These are phyloP conservation scores for Rubia tinctorum DNA, from an alignment of 305 asterid species.

Conservation along the genomic window DNA sequence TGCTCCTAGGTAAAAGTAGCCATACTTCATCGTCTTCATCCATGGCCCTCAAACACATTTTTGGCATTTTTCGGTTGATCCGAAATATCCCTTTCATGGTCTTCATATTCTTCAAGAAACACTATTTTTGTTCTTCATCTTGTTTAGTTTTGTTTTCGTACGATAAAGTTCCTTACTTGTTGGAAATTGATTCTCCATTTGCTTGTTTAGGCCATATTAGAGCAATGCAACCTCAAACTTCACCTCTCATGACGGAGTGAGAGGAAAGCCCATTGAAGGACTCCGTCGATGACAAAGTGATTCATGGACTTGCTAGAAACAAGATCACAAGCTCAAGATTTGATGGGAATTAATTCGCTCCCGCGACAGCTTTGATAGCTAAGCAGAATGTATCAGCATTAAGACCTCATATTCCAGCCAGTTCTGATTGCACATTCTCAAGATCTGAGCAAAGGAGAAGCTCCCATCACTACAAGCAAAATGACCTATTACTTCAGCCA, in stretches of 20 bases:
- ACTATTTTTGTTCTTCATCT: background rate
- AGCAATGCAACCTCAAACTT: conserved; percentile 16
- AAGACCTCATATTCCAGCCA: background rate
- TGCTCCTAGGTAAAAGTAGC: background rate
- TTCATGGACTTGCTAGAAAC: no score
- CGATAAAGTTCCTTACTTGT: background rate
- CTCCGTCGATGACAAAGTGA: conserved; percentile 4
- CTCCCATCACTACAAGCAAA: no score
- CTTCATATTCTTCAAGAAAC: conserved; percentile 9
- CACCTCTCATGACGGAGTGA: conserved; percentile 32
- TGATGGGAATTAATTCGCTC: conserved; percentile 3
- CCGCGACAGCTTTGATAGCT: conserved; percentile 20
- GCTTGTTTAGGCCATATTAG: conserved; percentile 1
- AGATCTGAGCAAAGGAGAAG: conserved; percentile 38
- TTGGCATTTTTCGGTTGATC: background rate
- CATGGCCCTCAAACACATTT: background rate
- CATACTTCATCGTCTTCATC: conserved; percentile 27
- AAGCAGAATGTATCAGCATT: conserved; percentile 35
- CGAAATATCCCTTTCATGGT: conserved; percentile 3
- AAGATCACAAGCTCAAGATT: conserved; percentile 20
- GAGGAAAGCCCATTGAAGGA: conserved; percentile 46
- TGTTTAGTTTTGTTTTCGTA: background rate
- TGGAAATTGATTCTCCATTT: conserved; percentile 22
- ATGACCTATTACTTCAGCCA: no score
- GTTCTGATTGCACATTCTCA: conserved; percentile 29